Conservation (phyloP, 1,284 basidiomycete species). For the Leccinum fallax region DNA sequence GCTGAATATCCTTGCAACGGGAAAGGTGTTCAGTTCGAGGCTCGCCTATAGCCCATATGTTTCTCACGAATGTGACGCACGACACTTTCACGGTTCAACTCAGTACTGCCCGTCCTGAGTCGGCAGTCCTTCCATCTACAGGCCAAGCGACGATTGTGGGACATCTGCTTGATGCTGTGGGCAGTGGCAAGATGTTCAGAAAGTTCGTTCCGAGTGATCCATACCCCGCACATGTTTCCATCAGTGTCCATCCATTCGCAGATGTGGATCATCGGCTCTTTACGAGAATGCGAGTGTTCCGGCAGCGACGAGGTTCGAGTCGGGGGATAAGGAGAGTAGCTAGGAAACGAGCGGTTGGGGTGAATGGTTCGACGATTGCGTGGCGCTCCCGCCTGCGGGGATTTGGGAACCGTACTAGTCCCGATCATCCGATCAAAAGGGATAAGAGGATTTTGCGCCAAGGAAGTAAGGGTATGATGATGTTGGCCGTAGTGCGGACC, state of each 20-base stretch:
- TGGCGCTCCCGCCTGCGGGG: background rate
- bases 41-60: conserved; percentile 25
- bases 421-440: background rate
- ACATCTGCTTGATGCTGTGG: conserved; percentile 10
- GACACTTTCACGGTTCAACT: conserved; percentile 26
- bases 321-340: background rate
- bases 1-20: background rate
- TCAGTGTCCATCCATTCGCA: conserved; percentile 18
- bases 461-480: background rate
- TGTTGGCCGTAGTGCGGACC: background rate
- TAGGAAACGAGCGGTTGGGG: background rate
- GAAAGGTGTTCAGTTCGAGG: background rate
- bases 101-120: background rate
- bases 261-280: background rate
- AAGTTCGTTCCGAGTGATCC: conserved; percentile 5
- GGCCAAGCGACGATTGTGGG: rapidly evolving
- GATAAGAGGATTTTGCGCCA: no score
- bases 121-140: conserved; percentile 26
- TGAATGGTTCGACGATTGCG: background rate
- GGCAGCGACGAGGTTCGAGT: conserved; percentile 11
- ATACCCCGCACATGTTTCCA: conserved; percentile 1
- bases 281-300: background rate
- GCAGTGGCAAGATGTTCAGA: conserved; percentile 11
- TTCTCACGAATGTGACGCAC: conserved; percentile 23
- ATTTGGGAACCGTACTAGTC: background rate